phyloP scores from a whole-genome alignment of 768 basidiomycete genomes.

The Mycena galopus region DNA sequence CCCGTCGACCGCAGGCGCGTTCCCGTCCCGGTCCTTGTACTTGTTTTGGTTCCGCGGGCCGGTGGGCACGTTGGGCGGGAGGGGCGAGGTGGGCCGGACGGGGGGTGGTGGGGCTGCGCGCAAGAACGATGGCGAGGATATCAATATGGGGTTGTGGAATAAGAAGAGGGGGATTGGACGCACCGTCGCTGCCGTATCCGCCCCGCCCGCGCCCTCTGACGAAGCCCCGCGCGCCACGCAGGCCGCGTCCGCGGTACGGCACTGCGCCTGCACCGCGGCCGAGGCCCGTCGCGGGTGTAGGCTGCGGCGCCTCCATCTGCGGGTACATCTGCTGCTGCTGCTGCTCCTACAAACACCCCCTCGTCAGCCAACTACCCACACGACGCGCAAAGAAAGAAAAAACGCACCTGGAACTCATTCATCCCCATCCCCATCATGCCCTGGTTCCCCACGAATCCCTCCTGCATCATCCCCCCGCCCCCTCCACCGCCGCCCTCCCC shows the following conservation, averaged over 20 bases:
- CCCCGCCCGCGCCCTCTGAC: constrained; percentile 57
- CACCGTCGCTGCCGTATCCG: constrained; percentile 53
- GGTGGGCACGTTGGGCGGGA: constrained; percentile 89
- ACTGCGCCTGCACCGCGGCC: constrained; percentile 52
- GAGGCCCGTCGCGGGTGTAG: constrained; percentile 39
- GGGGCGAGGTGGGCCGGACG: constrained; percentile 84
- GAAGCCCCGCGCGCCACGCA: constrained; percentile 60
- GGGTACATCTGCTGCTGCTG: constrained; percentile 75
- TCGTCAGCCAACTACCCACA: background rate
- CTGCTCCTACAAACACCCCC: constrained; percentile 61
- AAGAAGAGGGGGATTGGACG: too few relatives aligned
- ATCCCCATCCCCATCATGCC: constrained; percentile 82
- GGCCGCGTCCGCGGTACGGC: constrained; percentile 55
- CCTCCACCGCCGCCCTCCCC: constrained; percentile 56
- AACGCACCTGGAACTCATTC: constrained; percentile 81
- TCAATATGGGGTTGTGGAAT: too few relatives aligned
- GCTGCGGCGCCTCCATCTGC: constrained; percentile 65
- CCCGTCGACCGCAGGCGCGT: constrained; percentile 90
- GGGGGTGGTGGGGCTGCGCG: constrained; percentile 61
- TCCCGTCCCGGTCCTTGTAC: constrained; percentile 90
- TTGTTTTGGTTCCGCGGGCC: constrained; percentile 91
- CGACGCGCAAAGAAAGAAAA: constrained; percentile 21
- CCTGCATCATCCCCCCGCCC: too few relatives aligned
- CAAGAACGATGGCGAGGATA: too few relatives aligned
- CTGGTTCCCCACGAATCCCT: constrained; percentile 57